Conservation (phyloP, 352 stramenopile species). For the Plasmopara muralis region DNA sequence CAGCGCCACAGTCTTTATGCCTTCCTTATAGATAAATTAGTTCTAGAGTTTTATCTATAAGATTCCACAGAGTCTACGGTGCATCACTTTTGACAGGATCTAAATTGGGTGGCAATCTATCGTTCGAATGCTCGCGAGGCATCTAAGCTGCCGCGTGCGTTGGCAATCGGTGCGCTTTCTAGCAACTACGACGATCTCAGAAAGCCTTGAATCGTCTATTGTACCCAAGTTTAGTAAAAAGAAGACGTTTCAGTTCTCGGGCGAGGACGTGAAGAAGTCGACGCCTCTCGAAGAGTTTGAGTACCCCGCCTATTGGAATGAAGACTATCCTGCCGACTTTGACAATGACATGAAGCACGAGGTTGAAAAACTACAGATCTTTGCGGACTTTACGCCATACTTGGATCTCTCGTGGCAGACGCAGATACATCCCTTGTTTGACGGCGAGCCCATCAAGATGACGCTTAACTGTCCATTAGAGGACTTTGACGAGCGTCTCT, state of each 20-base stretch:
- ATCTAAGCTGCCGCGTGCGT: slow-evolving; percentile 20
- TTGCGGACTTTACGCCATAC: slow-evolving; percentile 65
- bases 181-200: slow-evolving; percentile 7
- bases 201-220: slow-evolving; percentile 3
- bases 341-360: slow-evolving; percentile 82
- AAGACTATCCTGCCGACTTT: slow-evolving; percentile 66
- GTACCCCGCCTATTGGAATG: slow-evolving; percentile 68
- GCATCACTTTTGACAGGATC: slow-evolving; percentile 10
- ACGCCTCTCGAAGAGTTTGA: slow-evolving; percentile 57
- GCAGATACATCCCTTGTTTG: slow-evolving; percentile 71
- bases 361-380: slow-evolving; percentile 80
- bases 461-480: slow-evolving; percentile 72
- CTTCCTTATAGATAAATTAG: neutral
- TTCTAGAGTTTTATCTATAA: neutral
- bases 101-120: slow-evolving; percentile 12
- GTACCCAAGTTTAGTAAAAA: slow-evolving; percentile 40
- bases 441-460: slow-evolving; percentile 59
- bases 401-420: slow-evolving; percentile 74
- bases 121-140: slow-evolving; percentile 25
- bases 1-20: slow-evolving; percentile 20
- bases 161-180: slow-evolving; percentile 32
- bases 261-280: slow-evolving; percentile 30
- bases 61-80: neutral
- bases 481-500: slow-evolving; percentile 78
- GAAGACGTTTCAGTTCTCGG: slow-evolving; percentile 63